Conservation (phyloP, 2,329 filamentous ascomycete genomes). For the Elsinoe perseae region DNA sequence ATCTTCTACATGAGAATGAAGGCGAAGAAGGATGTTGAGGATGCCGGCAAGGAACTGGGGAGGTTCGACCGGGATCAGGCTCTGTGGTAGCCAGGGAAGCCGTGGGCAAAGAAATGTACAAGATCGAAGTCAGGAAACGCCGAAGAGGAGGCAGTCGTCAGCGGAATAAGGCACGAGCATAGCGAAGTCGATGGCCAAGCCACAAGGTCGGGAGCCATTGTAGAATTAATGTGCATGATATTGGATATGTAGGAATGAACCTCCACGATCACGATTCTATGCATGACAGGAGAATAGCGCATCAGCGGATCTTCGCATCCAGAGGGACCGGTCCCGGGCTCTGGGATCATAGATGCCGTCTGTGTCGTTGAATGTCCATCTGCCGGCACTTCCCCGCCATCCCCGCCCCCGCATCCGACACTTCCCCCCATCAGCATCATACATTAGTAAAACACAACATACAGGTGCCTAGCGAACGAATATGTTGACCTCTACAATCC, state of each 20-base stretch:
- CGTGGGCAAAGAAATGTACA: too few relatives aligned
- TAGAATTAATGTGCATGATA: conserved; percentile 4
- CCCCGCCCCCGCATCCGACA: neutral
- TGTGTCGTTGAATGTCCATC: too few relatives aligned
- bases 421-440: neutral
- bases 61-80: conserved; percentile 83
- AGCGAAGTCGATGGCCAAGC: neutral
- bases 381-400: neutral
- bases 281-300: too few relatives aligned
- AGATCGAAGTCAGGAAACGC: too few relatives aligned
- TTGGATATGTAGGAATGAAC: conserved; percentile 5
- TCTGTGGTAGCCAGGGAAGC: conserved; percentile 50
- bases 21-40: conserved; percentile 97
- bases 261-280: too few relatives aligned
- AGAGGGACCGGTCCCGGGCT: too few relatives aligned
- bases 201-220: neutral
- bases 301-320: too few relatives aligned
- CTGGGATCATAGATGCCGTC: too few relatives aligned
- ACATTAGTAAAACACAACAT: neutral
- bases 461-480: neutral
- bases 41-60: conserved; percentile 80
- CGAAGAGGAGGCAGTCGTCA: neutral
- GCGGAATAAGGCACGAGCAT: neutral
- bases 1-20: conserved; percentile 99
- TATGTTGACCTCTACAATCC: neutral